Evolutionary conservation across 176 grass and related monocot species (phyloP).

Genomic region (Pharus latifolius): DNA sequence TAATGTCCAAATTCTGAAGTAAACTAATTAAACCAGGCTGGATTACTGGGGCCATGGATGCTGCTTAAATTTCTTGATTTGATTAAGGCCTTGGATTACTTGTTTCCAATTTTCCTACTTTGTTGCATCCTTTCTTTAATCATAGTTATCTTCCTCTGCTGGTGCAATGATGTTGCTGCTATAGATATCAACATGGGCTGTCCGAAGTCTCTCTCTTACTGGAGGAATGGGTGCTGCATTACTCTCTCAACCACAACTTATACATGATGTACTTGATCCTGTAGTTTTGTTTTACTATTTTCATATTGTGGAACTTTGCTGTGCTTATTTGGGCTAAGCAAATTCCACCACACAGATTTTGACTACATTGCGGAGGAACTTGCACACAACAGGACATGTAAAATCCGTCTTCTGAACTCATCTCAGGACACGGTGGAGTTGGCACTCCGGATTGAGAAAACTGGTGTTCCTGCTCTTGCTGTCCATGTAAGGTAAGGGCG

Average conservation of each 20-base stretch:
- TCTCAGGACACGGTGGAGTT: slow-evolving; percentile 74
- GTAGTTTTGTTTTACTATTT: slow-evolving; percentile 15
- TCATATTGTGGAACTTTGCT: background rate
- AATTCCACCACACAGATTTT: slow-evolving; percentile 61
- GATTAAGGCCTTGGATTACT: background rate
- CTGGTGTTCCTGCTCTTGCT: slow-evolving; percentile 74
- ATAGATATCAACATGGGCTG: slow-evolving; percentile 99
- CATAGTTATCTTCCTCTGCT: slow-evolving; percentile 13
- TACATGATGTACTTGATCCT: slow-evolving; percentile 69
- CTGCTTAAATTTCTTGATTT: background rate
- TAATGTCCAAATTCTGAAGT: background rate
- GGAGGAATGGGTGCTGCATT: slow-evolving; percentile 98
- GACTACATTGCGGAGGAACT: slow-evolving; percentile 78
- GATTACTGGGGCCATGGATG: background rate
- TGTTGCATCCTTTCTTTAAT: slow-evolving; percentile 17
- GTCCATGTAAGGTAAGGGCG: slow-evolving; percentile 80
- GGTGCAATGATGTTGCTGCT: slow-evolving; percentile 77
- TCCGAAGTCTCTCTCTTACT: slow-evolving; percentile 78
- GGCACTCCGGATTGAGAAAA: slow-evolving; percentile 84
- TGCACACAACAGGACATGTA: slow-evolving; percentile 75
- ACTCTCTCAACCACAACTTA: slow-evolving; percentile 96
- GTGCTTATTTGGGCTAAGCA: slow-evolving; percentile 14
- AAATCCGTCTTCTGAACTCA: slow-evolving; percentile 74
- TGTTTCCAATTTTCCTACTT: background rate
- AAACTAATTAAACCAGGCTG: background rate